These are phyloP conservation scores for Leishmania martiniquensis DNA, from an alignment of 208 protist species.

Conservation along the genomic window DNA sequence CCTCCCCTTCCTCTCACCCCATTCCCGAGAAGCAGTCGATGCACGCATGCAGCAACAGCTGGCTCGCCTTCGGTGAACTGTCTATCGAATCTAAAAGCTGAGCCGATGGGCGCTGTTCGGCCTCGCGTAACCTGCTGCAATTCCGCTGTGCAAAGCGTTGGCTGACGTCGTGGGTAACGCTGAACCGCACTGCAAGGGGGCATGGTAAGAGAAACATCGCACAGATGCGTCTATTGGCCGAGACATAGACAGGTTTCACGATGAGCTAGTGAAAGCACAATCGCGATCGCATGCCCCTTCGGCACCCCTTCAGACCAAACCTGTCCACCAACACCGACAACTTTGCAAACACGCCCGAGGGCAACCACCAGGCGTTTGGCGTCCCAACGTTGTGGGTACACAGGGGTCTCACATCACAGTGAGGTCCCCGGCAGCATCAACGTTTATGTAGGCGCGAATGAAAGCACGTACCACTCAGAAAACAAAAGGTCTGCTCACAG, in stretches of 20 bases:
- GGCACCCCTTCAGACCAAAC: background rate
- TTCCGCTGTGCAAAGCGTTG: background rate
- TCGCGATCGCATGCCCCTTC: background rate
- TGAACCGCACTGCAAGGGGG: background rate
- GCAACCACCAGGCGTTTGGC: background rate
- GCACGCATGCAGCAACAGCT: background rate
- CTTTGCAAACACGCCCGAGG: background rate
- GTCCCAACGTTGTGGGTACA: background rate
- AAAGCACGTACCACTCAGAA: background rate
- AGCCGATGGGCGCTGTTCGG: background rate
- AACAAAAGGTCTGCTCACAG: background rate
- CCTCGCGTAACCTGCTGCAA: too few relatives aligned
- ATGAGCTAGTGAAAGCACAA: background rate
- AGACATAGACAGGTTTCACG: background rate
- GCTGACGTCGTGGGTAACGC: background rate
- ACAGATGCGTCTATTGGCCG: background rate
- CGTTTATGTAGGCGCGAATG: background rate
- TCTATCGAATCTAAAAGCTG: background rate
- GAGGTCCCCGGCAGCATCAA: background rate
- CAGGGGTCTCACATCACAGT: background rate
- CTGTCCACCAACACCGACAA: background rate
- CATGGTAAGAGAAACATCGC: background rate
- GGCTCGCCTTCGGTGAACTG: background rate
- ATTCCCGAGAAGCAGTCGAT: too few relatives aligned
- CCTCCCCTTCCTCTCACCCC: too few relatives aligned